Base-by-base conservation (phyloP, 2,329 filamentous ascomycete species). In the Stemphylium beticola region DNA sequence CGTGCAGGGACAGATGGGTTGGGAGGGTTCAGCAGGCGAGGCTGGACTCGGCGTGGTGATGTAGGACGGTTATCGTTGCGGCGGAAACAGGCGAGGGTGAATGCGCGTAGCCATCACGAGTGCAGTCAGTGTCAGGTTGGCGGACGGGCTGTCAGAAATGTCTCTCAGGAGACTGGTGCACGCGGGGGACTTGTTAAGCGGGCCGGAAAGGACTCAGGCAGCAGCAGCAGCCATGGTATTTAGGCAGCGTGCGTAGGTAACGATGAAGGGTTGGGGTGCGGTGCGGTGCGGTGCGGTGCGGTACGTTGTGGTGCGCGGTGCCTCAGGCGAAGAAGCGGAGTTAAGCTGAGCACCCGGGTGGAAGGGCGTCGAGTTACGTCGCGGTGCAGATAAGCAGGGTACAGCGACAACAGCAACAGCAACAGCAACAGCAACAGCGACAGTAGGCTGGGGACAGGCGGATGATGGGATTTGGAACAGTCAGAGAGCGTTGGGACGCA, bases 51-150 rank as follows among this genome's bases (percentile, higher is more conserved):
- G 45, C 45, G 49, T 53, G 46, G 49, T 52, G 45, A 48, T 49
- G 38, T 50, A 53, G 43, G 53, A 64, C 59, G 64, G 58, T 64
- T 73, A 73, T 67, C 51, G 66, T 65, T 69, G 71, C 56, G 71
- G 68, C 64, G 69, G 64, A 58, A 67, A 66, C 52, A 69, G 65
- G 62, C 66, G 66, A 64, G 66, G 65, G 54, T 57, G 69, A 56
- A 61, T 68, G 67, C 38, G 53, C 34, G 69, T 61, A 69, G 72
- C 73, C 73, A 75, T 75, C 71, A 75, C 73, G 73, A 73, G 72
- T 57, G 58, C 65, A 67, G 44, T 58, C 55, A 53, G 66, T 55
- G 61, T 66, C 64, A 66, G 59, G 58, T 43, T 64, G 56, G 58
- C 46, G 57, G 39, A 46, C 64, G 56, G 59, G 58, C 62, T 56